phyloP scores from a whole-genome alignment of 2,329 filamentous ascomycete genomes.

The Coniochaeta sp. region DNA sequence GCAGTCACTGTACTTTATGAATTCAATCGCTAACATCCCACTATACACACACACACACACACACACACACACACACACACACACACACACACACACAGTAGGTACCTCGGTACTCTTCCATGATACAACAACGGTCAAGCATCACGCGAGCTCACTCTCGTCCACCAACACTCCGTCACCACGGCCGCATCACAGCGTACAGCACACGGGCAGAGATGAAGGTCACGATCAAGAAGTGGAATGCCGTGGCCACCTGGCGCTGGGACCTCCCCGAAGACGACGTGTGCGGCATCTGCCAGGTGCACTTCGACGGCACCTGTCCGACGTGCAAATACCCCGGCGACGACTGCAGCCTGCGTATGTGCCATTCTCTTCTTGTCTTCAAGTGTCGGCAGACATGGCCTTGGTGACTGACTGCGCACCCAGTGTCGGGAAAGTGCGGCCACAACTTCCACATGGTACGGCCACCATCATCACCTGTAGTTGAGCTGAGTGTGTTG shows the following conservation, averaged over 20 bases:
- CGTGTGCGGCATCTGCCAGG: conserved; percentile 96
- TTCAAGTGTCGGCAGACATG: not conserved
- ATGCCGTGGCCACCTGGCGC: conserved; percentile 90
- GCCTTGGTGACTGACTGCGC: conserved; percentile 4
- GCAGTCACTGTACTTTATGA: too few species aligned
- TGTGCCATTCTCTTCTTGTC: conserved; percentile 28
- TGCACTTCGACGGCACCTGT: conserved; percentile 95
- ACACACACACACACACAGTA: too few species aligned
- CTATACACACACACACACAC: not conserved
- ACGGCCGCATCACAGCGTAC: not conserved
- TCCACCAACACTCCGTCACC: not conserved
- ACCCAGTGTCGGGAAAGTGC: conserved; percentile 84
- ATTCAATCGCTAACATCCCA: not conserved
- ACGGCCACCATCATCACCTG: conserved; percentile 4
- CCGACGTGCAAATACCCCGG: conserved; percentile 97
- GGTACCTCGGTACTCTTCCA: too few species aligned
- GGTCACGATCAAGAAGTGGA: conserved; percentile 89
- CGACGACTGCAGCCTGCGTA: conserved; percentile 88
- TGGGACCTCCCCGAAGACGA: conserved; percentile 98
- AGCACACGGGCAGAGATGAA: conserved; percentile 58
- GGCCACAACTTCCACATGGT: conserved; percentile 98
- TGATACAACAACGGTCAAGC: too few species aligned
- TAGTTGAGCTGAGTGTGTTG: not conserved
- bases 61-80: too few species aligned
- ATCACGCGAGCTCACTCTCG: not conserved